phyloP scores from a whole-genome alignment of 768 basidiomycete genomes.

The Trametes gibbosa region DNA sequence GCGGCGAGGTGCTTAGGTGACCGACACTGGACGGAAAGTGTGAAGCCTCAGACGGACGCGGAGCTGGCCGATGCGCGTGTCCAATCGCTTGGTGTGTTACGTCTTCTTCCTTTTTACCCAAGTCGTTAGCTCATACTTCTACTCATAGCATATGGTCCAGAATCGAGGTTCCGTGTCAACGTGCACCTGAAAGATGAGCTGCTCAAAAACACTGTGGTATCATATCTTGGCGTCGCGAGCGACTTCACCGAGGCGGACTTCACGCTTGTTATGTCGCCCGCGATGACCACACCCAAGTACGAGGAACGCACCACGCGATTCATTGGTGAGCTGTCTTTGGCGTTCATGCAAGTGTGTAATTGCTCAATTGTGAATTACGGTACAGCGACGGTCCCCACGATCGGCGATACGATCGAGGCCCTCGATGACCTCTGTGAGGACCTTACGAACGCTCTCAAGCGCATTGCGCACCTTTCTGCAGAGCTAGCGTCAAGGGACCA shows the following conservation, averaged over 20 bases:
- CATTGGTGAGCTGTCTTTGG: constrained; percentile 42
- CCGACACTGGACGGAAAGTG: constrained; percentile 52
- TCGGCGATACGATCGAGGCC: constrained; percentile 71
- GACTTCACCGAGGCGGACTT: constrained; percentile 81
- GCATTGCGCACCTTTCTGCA: constrained; percentile 63
- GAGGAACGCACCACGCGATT: constrained; percentile 59
- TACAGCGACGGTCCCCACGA: constrained; percentile 72
- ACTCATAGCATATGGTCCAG: constrained; percentile 45
- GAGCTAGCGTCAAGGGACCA: constrained; percentile 74
- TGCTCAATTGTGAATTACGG: not conserved
- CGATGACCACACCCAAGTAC: constrained; percentile 53
- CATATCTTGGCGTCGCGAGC: constrained; percentile 69
- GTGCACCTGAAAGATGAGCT: constrained; percentile 55
- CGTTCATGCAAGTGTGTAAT: not conserved
- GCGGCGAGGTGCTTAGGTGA: constrained; percentile 68
- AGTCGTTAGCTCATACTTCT: not conserved
- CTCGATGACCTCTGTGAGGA: constrained; percentile 61
- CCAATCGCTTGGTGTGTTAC: constrained; percentile 51
- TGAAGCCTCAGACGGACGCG: constrained; percentile 63
- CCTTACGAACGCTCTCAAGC: constrained; percentile 58
- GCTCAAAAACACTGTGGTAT: constrained; percentile 58
- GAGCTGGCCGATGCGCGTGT: constrained; percentile 57
- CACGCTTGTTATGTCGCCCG: constrained; percentile 65
- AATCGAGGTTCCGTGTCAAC: constrained; percentile 57
- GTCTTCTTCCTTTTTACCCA: not conserved